Conservation (phyloP, 1,284 basidiomycete genomes). For the Baeospora myosura region DNA sequence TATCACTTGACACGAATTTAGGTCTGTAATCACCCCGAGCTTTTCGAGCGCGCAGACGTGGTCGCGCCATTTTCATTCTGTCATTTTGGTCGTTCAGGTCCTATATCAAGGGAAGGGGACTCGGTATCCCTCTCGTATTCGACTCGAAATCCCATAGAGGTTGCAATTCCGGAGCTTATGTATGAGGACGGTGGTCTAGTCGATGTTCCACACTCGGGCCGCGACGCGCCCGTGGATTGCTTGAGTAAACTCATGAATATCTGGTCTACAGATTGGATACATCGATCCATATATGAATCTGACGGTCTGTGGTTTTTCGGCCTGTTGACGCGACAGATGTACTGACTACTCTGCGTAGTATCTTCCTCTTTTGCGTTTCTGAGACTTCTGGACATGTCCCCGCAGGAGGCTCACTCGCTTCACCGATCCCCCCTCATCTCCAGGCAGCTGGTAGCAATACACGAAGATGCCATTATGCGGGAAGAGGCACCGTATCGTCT, state of each 20-base stretch:
- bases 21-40: slow-evolving; percentile 98
- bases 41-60: slow-evolving; percentile 97
- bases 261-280: slow-evolving; percentile 82
- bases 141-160: slow-evolving; percentile 80
- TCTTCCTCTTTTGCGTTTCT: slow-evolving; percentile 71
- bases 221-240: slow-evolving; percentile 54
- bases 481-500: slow-evolving; percentile 37
- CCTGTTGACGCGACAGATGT: neutral
- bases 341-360: slow-evolving; percentile 18
- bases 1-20: slow-evolving; percentile 20
- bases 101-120: slow-evolving; percentile 82
- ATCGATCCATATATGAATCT: slow-evolving; percentile 60
- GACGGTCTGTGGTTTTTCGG: slow-evolving; percentile 38
- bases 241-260: slow-evolving; percentile 80
- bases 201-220: slow-evolving; percentile 56
- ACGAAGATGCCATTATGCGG: slow-evolving; percentile 35
- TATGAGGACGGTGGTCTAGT: slow-evolving; percentile 77
- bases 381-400: slow-evolving; percentile 55
- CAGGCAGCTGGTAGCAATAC: slow-evolving; percentile 40
- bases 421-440: slow-evolving; percentile 53
- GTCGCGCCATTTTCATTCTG: slow-evolving; percentile 88
- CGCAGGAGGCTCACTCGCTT: slow-evolving; percentile 58
- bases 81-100: slow-evolving; percentile 76
- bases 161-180: slow-evolving; percentile 69
- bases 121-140: slow-evolving; percentile 80